Conservation (phyloP, 345 rosid genomes). For the Boechera stricta region DNA sequence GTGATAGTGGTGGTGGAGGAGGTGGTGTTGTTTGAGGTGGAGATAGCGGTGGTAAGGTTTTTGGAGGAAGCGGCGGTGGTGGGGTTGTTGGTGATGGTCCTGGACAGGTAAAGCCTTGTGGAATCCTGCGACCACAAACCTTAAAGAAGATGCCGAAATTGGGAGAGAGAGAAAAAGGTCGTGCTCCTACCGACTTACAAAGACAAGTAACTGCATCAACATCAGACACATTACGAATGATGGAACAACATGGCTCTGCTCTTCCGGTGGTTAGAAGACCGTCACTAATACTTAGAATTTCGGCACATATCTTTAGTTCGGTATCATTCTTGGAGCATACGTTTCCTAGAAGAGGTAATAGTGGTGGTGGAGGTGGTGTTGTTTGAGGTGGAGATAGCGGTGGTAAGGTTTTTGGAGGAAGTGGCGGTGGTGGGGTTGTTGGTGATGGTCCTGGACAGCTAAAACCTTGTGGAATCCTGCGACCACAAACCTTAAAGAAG, state of each 20-base stretch:
- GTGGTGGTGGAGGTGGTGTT: neutral
- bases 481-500: slow-evolving; percentile 17
- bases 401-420: neutral
- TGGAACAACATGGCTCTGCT: neutral
- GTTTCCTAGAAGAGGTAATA: neutral
- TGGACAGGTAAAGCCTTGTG: slow-evolving; percentile 3
- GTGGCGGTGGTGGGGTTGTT: neutral
- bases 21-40: neutral
- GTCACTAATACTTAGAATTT: neutral
- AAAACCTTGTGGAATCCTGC: slow-evolving; percentile 25
- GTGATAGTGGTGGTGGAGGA: slow-evolving; percentile 4
- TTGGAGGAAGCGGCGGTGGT: neutral
- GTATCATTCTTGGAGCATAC: neutral
- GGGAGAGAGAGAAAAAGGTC: neutral
- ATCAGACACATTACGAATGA: neutral
- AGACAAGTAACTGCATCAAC: slow-evolving; percentile 8
- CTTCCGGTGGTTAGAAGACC: neutral
- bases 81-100: neutral
- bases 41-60: neutral
- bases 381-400: neutral
- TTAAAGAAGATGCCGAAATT: neutral
- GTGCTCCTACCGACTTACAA: neutral
- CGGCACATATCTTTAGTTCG: neutral
- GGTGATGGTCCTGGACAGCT: slow-evolving; percentile 2
- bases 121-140: neutral